phyloP scores from a whole-genome alignment of 2,329 filamentous ascomycete genomes.

The Ceratocystiopsis minuta region DNA sequence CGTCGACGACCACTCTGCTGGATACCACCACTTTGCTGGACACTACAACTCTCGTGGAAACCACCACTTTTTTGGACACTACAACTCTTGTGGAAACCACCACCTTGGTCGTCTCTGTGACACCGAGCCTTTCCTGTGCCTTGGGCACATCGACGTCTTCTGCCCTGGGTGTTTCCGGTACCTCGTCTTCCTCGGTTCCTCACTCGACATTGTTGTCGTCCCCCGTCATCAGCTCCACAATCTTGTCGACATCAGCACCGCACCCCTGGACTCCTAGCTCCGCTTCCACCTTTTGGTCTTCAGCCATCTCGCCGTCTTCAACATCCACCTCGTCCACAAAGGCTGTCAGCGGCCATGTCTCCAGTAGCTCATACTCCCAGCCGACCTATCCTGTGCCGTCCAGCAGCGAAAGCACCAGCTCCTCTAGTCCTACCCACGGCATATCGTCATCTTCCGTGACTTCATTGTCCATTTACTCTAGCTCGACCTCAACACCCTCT shows the following conservation, averaged over 20 bases:
- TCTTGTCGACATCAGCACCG: not conserved
- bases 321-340: constrained; percentile 1
- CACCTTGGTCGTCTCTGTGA: no score
- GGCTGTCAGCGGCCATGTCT: not conserved
- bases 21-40: no score
- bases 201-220: not conserved
- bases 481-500: no score
- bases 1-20: no score
- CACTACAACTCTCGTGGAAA: no score
- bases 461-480: no score
- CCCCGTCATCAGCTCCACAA: not conserved
- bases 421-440: not conserved
- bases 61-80: no score
- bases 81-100: no score
- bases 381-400: not conserved
- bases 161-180: no score
- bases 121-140: not conserved
- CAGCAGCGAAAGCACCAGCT: not conserved
- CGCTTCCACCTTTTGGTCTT: not conserved
- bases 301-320: not conserved
- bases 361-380: no score
- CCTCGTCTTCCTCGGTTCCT: no score
- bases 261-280: not conserved
- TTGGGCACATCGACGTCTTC: not conserved
- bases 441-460: not conserved